Evolutionary conservation across 2,329 filamentous ascomycete species (phyloP).

Genomic region (Fusarium equiseti): DNA sequence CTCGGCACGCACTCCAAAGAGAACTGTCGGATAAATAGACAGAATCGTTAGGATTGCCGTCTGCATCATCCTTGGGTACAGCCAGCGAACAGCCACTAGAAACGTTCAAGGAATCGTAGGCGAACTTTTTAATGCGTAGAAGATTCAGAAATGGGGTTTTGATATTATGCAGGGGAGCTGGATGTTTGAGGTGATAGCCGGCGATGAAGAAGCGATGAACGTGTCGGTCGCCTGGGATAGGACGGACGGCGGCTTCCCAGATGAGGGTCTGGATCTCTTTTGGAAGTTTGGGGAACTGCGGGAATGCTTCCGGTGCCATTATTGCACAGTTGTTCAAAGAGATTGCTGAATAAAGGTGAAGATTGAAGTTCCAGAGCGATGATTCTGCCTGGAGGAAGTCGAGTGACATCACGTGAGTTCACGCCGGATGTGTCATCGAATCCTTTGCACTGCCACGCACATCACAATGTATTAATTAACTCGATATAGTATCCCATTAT

Average conservation of each 20-base stretch:
- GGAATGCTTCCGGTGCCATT: slow-evolving; percentile 13
- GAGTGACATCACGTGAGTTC: background rate
- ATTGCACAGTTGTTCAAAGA: background rate
- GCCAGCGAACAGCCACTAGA: background rate
- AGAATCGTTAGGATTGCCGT: slow-evolving; percentile 21
- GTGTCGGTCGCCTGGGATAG: slow-evolving; percentile 1
- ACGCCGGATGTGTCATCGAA: background rate
- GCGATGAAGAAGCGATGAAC: slow-evolving; percentile 29
- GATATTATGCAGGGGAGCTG: background rate
- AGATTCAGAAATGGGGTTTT: background rate
- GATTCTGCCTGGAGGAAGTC: background rate
- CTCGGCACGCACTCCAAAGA: slow-evolving; percentile 19
- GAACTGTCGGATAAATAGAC: slow-evolving; percentile 26
- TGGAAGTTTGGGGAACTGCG: slow-evolving; percentile 5
- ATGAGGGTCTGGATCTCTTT: slow-evolving; percentile 24
- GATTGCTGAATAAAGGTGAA: background rate
- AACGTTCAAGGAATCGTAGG: too few species aligned
- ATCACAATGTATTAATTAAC: background rate
- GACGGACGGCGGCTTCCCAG: slow-evolving; percentile 29
- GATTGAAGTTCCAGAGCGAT: background rate
- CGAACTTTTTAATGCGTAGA: background rate
- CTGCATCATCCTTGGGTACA: slow-evolving; percentile 7
- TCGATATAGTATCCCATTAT: background rate
- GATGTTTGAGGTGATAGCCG: background rate
- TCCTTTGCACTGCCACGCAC: background rate